Evolutionary conservation across 306 rosid genomes (phyloP).

Genomic region (Spatholobus suberectus): DNA sequence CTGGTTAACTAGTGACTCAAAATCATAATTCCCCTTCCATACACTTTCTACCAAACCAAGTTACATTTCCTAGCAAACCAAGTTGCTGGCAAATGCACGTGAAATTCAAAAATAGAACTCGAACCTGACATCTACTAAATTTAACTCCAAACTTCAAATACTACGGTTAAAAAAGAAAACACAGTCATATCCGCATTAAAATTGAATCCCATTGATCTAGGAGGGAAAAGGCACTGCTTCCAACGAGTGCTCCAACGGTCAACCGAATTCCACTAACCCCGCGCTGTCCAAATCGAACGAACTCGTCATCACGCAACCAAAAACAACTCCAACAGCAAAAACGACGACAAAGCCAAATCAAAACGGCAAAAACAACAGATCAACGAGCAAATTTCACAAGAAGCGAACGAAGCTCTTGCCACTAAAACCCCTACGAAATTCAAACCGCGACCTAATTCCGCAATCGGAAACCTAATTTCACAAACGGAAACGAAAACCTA

Average conservation of each 20-base stretch:
- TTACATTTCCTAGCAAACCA: not conserved
- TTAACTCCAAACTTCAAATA: constrained; percentile 37
- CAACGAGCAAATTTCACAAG: constrained; percentile 55
- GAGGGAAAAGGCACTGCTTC: constrained; percentile 32
- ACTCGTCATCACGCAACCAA: constrained; percentile 39
- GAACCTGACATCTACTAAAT: constrained; percentile 5
- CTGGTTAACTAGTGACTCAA: not conserved
- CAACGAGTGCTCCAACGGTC: constrained; percentile 48
- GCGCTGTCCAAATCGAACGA: constrained; percentile 34
- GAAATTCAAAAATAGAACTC: not conserved
- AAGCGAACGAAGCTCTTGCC: constrained; percentile 27
- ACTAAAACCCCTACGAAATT: constrained; percentile 65
- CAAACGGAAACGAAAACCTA: not conserved
- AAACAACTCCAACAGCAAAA: constrained; percentile 32
- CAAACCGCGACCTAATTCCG: constrained; percentile 51
- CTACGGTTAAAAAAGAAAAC: constrained; percentile 7
- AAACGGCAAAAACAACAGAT: constrained; percentile 56
- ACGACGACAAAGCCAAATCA: constrained; percentile 41
- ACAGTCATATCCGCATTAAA: not conserved
- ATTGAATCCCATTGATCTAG: constrained; percentile 25
- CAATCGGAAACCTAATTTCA: constrained; percentile 51
- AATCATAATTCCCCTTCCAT: constrained; percentile 6
- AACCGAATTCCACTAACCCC: constrained; percentile 34
- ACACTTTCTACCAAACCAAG: constrained; percentile 14
- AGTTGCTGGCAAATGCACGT: constrained; percentile 20